Conservation (phyloP, 768 basidiomycete genomes). For the Boletus insuetus region DNA sequence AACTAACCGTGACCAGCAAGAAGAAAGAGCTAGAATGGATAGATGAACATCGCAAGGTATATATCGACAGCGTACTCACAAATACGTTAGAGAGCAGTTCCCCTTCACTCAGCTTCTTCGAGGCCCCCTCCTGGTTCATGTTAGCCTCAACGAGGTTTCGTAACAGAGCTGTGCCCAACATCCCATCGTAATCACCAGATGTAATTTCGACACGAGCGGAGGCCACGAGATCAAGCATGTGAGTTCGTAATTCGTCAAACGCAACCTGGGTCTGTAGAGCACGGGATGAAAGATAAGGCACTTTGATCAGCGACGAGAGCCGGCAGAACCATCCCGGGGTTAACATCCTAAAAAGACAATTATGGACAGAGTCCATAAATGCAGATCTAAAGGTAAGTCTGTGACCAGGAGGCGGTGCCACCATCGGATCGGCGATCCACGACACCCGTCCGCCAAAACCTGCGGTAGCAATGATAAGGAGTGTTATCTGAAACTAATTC, state of each 20-base stretch:
- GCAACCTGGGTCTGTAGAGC: slow-evolving; percentile 29
- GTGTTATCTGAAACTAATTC: slow-evolving; percentile 27
- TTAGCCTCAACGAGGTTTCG: slow-evolving; percentile 48
- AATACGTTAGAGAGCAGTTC: slow-evolving; percentile 50
- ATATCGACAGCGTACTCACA: slow-evolving; percentile 28
- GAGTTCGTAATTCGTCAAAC: slow-evolving; percentile 36
- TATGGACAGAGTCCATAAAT: slow-evolving; percentile 14
- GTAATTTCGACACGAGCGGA: slow-evolving; percentile 36
- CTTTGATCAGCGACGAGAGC: slow-evolving; percentile 19
- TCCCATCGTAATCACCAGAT: slow-evolving; percentile 20
- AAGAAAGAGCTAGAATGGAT: slow-evolving; percentile 38
- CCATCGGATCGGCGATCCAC: slow-evolving; percentile 31
- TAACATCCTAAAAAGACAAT: slow-evolving; percentile 30
- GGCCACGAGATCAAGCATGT: slow-evolving; percentile 42
- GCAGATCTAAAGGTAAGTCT: slow-evolving; percentile 39
- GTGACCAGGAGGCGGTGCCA: slow-evolving; percentile 28
- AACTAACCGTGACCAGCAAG: slow-evolving; percentile 46
- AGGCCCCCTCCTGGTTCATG: slow-evolving; percentile 34
- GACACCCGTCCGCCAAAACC: slow-evolving; percentile 40
- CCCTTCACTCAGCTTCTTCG: slow-evolving; percentile 38
- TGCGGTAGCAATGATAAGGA: slow-evolving; percentile 42
- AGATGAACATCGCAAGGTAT: not conserved
- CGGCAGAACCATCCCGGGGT: slow-evolving; percentile 35
- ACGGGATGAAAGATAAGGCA: slow-evolving; percentile 37
- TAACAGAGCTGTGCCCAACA: slow-evolving; percentile 38